These are phyloP conservation scores for Agaricus sinodeliciosus DNA, from an alignment of 768 basidiomycete genomes.

Conservation along the genomic window DNA sequence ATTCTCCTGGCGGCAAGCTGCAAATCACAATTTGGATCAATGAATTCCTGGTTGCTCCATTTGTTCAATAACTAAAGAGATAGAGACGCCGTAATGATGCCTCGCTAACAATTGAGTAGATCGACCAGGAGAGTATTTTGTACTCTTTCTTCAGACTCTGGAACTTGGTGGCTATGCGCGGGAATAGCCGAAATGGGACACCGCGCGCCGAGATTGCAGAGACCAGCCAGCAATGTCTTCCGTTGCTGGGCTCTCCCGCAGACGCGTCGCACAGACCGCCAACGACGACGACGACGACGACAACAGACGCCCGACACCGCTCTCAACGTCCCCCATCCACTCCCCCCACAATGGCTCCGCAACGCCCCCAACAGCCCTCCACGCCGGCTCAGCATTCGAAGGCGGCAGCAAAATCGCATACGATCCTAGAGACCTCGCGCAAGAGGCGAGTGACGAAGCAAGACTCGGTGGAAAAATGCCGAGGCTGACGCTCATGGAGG, in stretches of 20 bases:
- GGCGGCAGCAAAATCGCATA: slow-evolving; percentile 87
- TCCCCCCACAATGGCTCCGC: slow-evolving; percentile 16
- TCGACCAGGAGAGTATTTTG: too few species aligned
- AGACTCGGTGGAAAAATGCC: slow-evolving; percentile 71
- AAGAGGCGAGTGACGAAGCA: slow-evolving; percentile 58
- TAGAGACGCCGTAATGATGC: too few species aligned
- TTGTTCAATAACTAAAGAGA: too few species aligned
- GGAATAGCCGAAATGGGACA: neutral
- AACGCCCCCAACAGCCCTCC: slow-evolving; percentile 26
- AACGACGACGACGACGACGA: slow-evolving; percentile 29
- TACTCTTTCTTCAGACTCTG: too few species aligned
- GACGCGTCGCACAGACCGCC: slow-evolving; percentile 42
- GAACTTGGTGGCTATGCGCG: neutral
- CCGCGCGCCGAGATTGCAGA: neutral
- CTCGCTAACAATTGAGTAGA: too few species aligned
- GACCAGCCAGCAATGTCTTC: slow-evolving; percentile 32
- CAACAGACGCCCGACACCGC: slow-evolving; percentile 21
- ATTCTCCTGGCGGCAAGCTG: too few species aligned
- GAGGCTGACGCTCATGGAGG: slow-evolving; percentile 91
- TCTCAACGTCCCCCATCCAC: slow-evolving; percentile 11
- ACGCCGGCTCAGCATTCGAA: slow-evolving; percentile 80
- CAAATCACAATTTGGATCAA: too few species aligned
- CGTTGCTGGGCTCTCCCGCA: slow-evolving; percentile 45
- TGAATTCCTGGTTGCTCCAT: too few species aligned
- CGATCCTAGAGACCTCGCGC: slow-evolving; percentile 83